These are phyloP conservation scores for Botryotinia calthae DNA, from an alignment of 2,329 filamentous ascomycete genomes.

Conservation along the genomic window DNA sequence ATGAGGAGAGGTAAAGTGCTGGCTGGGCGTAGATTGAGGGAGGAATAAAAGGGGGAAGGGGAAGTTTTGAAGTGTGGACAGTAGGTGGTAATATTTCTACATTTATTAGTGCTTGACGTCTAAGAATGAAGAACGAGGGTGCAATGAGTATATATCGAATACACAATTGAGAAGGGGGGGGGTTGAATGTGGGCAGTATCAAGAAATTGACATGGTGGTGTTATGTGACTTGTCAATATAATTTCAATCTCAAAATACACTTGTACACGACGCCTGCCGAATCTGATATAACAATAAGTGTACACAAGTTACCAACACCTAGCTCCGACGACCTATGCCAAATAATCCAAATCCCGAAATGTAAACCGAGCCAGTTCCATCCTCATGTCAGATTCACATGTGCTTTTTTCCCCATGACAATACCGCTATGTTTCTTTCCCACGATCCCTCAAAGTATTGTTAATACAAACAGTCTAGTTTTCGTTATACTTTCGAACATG, in stretches of 20 bases:
- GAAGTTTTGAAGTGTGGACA: not conserved
- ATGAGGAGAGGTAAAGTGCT: not conserved
- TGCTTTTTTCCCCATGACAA: not conserved
- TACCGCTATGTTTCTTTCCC: not conserved
- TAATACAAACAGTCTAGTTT: not conserved
- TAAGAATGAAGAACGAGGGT: not conserved
- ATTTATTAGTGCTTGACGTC: not conserved
- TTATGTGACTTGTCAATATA: not conserved
- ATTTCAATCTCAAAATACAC: not conserved
- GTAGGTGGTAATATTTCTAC: not conserved
- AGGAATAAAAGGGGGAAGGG: not conserved
- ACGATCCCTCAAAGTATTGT: not conserved
- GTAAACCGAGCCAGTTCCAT: not conserved
- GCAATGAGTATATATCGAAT: not conserved
- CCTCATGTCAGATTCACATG: not conserved
- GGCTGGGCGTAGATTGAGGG: not conserved
- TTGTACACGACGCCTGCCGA: not conserved
- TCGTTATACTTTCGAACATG: not conserved
- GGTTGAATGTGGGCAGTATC: not conserved
- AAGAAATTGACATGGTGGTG: not conserved
- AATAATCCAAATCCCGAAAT: not conserved
- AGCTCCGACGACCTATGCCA: constrained; percentile 3
- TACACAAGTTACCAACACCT: constrained; percentile 5
- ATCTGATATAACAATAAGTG: constrained; percentile 6
- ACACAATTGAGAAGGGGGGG: not conserved